Base-by-base conservation (phyloP, 2,329 filamentous ascomycete species). In the Hymenoscyphus occultus region DNA sequence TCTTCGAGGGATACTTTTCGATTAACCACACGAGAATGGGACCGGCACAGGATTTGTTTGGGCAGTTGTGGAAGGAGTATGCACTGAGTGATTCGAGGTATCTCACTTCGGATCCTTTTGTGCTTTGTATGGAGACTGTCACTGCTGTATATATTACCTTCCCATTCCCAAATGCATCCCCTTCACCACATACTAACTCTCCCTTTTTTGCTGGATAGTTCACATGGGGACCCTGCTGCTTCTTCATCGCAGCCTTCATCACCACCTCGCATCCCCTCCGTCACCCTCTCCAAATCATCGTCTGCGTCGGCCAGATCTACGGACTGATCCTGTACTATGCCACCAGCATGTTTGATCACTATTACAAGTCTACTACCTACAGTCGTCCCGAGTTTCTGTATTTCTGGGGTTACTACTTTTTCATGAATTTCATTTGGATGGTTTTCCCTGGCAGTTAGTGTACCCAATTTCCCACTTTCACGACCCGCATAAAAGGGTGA, bases 271-370 rank as follows among this genome's bases (percentile, higher is more conserved):
- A 78, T 64, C 76, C 79, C 16, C 72, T 78, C 39, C 82, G 85
- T 12, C 80, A 87, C 71, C 77, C 82, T 10, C 71, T 83, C 60
- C 84, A 87, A 64, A 73, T 75, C 45, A 74, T 77, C 59, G 75
- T 77, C 31, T 74, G 71, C 9, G 72, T 74, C 12, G 76, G 74
- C 22, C 75, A 77, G 59, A 71, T 77, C 14, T 77, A 87, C 75
- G 84, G 86, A 64, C 82, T 87, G n/a, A 78, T 83, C 3, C 78
- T 89, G 45, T 89, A 89, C 77, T 89, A 86, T 74, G 78, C 83
- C 1, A 89, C 86, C 16, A 84, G 82, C 74, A 79, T 80, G 69
- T 78, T 80, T 63, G 84, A 86, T 68, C 74, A 79, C 65, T 78
- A 77, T 56, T 77, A 81, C 67, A 78, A 76, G 31, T 82, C 81